Evolutionary conservation across 768 basidiomycete genomes (phyloP).

Genomic region (Floccularia luteovirens): DNA sequence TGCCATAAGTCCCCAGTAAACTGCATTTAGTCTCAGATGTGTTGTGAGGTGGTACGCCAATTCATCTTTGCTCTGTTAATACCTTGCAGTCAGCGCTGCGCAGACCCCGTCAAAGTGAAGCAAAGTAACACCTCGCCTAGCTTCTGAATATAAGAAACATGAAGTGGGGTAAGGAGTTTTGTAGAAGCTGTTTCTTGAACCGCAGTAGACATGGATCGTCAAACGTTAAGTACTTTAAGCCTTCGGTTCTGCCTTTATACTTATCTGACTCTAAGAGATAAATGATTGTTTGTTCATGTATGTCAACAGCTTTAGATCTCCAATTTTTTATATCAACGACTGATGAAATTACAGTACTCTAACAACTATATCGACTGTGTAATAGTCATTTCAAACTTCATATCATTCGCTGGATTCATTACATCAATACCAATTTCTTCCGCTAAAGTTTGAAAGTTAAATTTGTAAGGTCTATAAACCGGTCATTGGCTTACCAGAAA

Average conservation of each 20-base stretch:
- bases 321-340: too few relatives aligned
- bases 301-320: too few relatives aligned
- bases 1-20: slow-evolving; percentile 95
- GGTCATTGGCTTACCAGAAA: slow-evolving; percentile 32
- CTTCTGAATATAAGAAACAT: slow-evolving; percentile 70
- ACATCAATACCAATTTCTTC: slow-evolving; percentile 44
- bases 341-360: too few relatives aligned
- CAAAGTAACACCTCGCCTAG: slow-evolving; percentile 50
- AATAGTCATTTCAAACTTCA: slow-evolving; percentile 10
- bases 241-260: too few relatives aligned
- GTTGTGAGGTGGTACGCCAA: slow-evolving; percentile 85
- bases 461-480: not conserved
- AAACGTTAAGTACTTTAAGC: too few relatives aligned
- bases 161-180: slow-evolving; percentile 40
- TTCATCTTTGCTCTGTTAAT: slow-evolving; percentile 68
- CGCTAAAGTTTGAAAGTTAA: slow-evolving; percentile 17
- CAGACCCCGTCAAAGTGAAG: too few relatives aligned
- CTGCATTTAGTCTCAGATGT: slow-evolving; percentile 90
- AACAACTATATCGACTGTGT: too few relatives aligned
- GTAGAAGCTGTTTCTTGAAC: too few relatives aligned
- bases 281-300: too few relatives aligned
- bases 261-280: too few relatives aligned
- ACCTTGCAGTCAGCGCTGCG: not conserved
- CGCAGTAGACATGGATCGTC: too few relatives aligned
- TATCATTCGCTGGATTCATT: slow-evolving; percentile 23